Conservation (phyloP, 345 rosid species). For the Brassica cretica region DNA sequence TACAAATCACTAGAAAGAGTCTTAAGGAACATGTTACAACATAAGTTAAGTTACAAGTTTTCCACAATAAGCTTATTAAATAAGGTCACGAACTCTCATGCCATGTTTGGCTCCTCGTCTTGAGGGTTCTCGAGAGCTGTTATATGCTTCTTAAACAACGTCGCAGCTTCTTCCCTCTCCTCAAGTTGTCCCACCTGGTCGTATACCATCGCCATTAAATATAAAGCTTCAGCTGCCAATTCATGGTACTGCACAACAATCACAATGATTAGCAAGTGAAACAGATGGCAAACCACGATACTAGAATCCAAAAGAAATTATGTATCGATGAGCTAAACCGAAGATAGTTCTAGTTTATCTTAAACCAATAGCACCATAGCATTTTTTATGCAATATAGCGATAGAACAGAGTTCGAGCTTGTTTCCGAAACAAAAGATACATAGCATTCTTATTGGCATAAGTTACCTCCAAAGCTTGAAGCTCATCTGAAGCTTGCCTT, state of each 20-base stretch:
- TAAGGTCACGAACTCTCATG: constrained; percentile 12
- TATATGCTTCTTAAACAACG: constrained; percentile 67
- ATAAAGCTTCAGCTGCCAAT: constrained; percentile 77
- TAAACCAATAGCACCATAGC: not conserved
- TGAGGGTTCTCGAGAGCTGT: constrained; percentile 68
- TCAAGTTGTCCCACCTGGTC: constrained; percentile 60
- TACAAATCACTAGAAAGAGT: constrained; percentile 3
- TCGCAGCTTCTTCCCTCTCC: constrained; percentile 82
- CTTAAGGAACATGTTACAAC: not conserved
- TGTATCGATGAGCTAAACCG: constrained; percentile 10
- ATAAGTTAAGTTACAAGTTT: constrained; percentile 20
- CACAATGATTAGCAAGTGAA: not conserved
- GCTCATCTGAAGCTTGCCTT: constrained; percentile 80
- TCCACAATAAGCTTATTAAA: constrained; percentile 12
- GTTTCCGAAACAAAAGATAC: not conserved
- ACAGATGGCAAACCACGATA: not conserved
- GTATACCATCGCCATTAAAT: constrained; percentile 65
- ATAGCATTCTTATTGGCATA: constrained; percentile 16
- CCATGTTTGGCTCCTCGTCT: constrained; percentile 38
- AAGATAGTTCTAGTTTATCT: not conserved
- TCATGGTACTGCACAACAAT: constrained; percentile 72
- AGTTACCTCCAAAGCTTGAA: constrained; percentile 77
- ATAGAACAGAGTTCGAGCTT: not conserved
- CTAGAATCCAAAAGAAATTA: not conserved
- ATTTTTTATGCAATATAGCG: constrained; percentile 2